Evolutionary conservation across 306 rosid genomes (phyloP).

Genomic region (Delonix regia): DNA sequence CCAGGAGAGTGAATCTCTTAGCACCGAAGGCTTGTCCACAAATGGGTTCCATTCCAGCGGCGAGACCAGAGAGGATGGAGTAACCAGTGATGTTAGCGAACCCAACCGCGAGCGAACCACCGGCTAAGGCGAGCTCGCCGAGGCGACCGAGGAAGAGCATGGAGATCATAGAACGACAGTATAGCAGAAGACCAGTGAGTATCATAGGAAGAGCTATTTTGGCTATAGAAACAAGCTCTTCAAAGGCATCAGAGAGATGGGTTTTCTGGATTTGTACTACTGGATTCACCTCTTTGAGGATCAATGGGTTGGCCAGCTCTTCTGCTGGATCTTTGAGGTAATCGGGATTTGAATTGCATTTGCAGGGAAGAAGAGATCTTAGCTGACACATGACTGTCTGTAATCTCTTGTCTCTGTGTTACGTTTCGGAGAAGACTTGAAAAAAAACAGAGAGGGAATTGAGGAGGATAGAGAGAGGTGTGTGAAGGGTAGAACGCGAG

Average conservation of each 20-base stretch:
- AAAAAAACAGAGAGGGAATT: background rate
- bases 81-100: constrained; percentile 96
- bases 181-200: constrained; percentile 75
- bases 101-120: constrained; percentile 81
- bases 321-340: background rate
- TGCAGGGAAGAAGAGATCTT: constrained; percentile 31
- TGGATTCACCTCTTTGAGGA: constrained; percentile 23
- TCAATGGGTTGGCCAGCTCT: constrained; percentile 36
- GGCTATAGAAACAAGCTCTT: constrained; percentile 54
- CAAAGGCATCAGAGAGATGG: constrained; percentile 40
- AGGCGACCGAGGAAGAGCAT: constrained; percentile 89
- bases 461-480: background rate
- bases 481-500: background rate
- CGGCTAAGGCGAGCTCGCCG: constrained; percentile 80
- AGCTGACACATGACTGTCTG: constrained; percentile 41
- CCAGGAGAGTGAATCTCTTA: constrained; percentile 60
- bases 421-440: background rate
- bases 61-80: constrained; percentile 86
- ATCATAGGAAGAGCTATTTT: constrained; percentile 80
- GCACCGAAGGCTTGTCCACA: constrained; percentile 95
- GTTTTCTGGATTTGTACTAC: constrained; percentile 3
- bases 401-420: constrained; percentile 27
- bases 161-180: constrained; percentile 88
- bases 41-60: constrained; percentile 93
- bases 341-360: constrained; percentile 35